Evolutionary conservation across 108 stramenopile genomes (phyloP).

Genomic region (Skeletonema marinoi): DNA sequence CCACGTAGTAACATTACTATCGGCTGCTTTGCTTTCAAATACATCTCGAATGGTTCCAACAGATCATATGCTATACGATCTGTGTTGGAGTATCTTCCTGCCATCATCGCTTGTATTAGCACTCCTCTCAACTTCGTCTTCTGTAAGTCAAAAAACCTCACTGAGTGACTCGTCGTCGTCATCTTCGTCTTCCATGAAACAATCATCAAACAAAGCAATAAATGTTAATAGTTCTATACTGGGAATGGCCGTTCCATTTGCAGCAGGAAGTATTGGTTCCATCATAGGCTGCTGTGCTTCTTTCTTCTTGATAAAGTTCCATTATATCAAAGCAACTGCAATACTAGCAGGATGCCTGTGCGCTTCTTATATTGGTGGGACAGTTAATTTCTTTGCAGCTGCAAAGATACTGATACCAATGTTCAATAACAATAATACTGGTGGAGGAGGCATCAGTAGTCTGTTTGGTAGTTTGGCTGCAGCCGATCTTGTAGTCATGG

Average conservation of each 20-base stretch:
- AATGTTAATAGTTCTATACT: constrained; percentile 4
- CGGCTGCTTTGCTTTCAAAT: constrained; percentile 59
- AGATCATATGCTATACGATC: constrained; percentile 57
- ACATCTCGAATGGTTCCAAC: constrained; percentile 46
- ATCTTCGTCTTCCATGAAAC: constrained; percentile 2
- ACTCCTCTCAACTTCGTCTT: constrained; percentile 33
- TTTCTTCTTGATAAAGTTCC: constrained; percentile 4
- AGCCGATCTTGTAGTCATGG: constrained; percentile 81
- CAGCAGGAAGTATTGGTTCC: constrained; percentile 26
- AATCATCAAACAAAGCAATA: not conserved
- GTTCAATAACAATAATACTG: not conserved
- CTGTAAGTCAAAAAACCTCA: not conserved
- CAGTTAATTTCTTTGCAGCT: constrained; percentile 75
- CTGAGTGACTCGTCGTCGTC: constrained; percentile 1
- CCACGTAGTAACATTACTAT: constrained; percentile 51
- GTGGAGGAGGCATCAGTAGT: constrained; percentile 2
- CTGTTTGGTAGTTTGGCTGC: constrained; percentile 70
- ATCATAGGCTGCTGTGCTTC: constrained; percentile 33
- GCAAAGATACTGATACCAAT: constrained; percentile 43
- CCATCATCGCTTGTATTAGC: constrained; percentile 68
- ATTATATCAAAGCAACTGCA: constrained; percentile 3
- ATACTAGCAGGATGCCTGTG: constrained; percentile 64
- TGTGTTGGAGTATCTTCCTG: constrained; percentile 70
- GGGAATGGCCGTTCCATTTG: constrained; percentile 34
- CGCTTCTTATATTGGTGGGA: constrained; percentile 77